Percentiles rank a stretch among this genome's conserved stretches.
These are phyloP conservation scores for Aureobasidium musti DNA, from an alignment of 2,329 filamentous ascomycete species.

Conservation along the genomic window DNA sequence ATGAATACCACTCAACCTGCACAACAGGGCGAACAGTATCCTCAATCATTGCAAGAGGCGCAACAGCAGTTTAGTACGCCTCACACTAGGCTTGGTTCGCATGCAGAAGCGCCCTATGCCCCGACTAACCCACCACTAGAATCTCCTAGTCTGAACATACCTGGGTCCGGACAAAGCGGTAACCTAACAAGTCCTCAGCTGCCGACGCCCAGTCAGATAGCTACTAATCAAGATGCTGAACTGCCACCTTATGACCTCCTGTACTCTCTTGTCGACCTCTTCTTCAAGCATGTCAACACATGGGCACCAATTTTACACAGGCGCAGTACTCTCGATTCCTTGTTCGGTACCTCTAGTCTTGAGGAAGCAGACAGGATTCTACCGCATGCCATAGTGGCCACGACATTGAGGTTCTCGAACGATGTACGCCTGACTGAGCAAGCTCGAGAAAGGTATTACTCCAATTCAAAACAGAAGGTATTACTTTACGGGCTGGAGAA, in stretches of 20 bases:
- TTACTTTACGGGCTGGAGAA: slow-evolving; percentile 86
- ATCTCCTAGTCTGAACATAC: slow-evolving; percentile 60
- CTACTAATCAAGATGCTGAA: slow-evolving; percentile 47
- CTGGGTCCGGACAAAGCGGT: slow-evolving; percentile 44
- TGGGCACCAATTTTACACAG: slow-evolving; percentile 88
- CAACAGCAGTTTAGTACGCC: slow-evolving; percentile 33
- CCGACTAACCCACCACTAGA: slow-evolving; percentile 51
- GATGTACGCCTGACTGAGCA: slow-evolving; percentile 74
- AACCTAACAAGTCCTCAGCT: slow-evolving; percentile 9
- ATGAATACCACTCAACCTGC: not conserved
- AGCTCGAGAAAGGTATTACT: slow-evolving; percentile 72
- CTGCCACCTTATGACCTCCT: slow-evolving; percentile 62
- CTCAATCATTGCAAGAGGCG: slow-evolving; percentile 26
- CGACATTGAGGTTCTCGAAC: slow-evolving; percentile 79
- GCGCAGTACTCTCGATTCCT: slow-evolving; percentile 73
- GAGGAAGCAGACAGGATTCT: slow-evolving; percentile 82
- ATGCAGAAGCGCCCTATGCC: slow-evolving; percentile 37
- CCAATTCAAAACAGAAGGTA: slow-evolving; percentile 80
- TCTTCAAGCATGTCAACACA: slow-evolving; percentile 65
- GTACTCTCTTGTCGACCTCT: slow-evolving; percentile 62
- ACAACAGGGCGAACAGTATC: slow-evolving; percentile 7
- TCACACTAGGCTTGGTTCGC: slow-evolving; percentile 25
- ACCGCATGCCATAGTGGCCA: slow-evolving; percentile 85
- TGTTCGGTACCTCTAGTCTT: slow-evolving; percentile 75
- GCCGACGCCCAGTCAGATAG: slow-evolving; percentile 34